phyloP scores from a whole-genome alignment of 495 filamentous ascomycete species.

The Neurospora sp. region DNA sequence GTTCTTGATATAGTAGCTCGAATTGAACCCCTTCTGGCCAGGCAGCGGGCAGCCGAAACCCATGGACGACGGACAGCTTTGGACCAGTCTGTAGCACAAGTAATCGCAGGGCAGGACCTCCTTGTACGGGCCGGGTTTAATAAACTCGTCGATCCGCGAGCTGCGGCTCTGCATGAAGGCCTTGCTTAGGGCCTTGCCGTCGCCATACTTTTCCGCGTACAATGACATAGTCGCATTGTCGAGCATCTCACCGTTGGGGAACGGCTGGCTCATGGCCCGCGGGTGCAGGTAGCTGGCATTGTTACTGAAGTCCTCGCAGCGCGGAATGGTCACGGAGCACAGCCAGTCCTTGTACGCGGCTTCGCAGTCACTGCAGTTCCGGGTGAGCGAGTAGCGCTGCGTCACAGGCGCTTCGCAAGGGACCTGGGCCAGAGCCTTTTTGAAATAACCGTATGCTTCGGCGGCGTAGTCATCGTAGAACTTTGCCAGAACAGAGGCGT shows the following conservation, averaged over 20 bases:
- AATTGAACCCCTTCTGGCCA: constrained; percentile 40
- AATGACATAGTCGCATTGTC: constrained; percentile 17
- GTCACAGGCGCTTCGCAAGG: constrained; percentile 64
- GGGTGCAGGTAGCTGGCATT: constrained; percentile 45
- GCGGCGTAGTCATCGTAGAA: constrained; percentile 62
- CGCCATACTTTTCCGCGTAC: constrained; percentile 16
- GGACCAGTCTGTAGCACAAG: constrained; percentile 73
- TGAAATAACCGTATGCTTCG: constrained; percentile 61
- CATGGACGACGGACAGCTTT: constrained; percentile 71
- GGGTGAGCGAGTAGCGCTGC: constrained; percentile 68
- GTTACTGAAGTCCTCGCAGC: constrained; percentile 73
- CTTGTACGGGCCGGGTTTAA: constrained; percentile 85
- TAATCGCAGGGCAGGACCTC: constrained; percentile 81
- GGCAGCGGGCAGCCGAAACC: constrained; percentile 66
- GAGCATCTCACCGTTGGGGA: constrained; percentile 61
- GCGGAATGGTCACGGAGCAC: constrained; percentile 84
- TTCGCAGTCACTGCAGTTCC: constrained; percentile 65
- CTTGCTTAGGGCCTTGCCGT: neutral
- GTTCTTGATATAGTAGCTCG: constrained; percentile 52
- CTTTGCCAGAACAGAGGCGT: constrained; percentile 39
- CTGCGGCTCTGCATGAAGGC: constrained; percentile 54
- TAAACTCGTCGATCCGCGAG: constrained; percentile 53
- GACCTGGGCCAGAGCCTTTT: constrained; percentile 69
- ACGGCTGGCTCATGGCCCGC: constrained; percentile 57
- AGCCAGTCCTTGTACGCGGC: constrained; percentile 86